phyloP scores from a whole-genome alignment of 331 rosid species.

The Quercus phellos region DNA sequence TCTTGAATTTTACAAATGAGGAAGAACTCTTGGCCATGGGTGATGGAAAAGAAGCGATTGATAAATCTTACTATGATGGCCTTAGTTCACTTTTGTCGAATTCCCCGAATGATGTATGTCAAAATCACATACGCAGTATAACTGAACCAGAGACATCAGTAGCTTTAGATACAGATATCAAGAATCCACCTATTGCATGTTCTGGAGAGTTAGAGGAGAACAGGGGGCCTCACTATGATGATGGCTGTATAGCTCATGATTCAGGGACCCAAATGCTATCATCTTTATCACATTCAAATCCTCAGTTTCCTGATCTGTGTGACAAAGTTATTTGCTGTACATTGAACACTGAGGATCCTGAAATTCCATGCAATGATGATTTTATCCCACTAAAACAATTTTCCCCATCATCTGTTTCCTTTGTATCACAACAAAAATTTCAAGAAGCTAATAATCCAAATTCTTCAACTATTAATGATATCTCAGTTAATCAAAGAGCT shows the following conservation, averaged over 20 bases:
- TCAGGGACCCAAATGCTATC: slow-evolving; percentile 36
- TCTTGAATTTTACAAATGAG: slow-evolving; percentile 70
- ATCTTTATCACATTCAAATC: slow-evolving; percentile 40
- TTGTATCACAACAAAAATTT: slow-evolving; percentile 17
- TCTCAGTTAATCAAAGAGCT: slow-evolving; percentile 33
- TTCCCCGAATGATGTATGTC: slow-evolving; percentile 47
- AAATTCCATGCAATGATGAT: slow-evolving; percentile 78
- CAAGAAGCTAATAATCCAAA: slow-evolving; percentile 31
- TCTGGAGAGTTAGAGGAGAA: slow-evolving; percentile 38
- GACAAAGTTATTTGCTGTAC: slow-evolving; percentile 51
- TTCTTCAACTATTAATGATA: slow-evolving; percentile 37
- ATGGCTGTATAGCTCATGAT: slow-evolving; percentile 30
- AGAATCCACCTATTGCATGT: slow-evolving; percentile 32
- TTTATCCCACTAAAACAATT: slow-evolving; percentile 50
- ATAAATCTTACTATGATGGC: slow-evolving; percentile 77
- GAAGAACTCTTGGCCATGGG: slow-evolving; percentile 69
- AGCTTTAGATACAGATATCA: slow-evolving; percentile 31
- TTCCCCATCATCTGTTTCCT: slow-evolving; percentile 33
- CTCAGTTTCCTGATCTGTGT: slow-evolving; percentile 40
- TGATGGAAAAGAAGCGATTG: slow-evolving; percentile 64
- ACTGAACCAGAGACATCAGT: slow-evolving; percentile 29
- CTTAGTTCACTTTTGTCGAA: slow-evolving; percentile 71
- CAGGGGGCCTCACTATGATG: slow-evolving; percentile 26
- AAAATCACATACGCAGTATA: slow-evolving; percentile 31
- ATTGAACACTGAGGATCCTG: slow-evolving; percentile 67